A percentile compares a stretch with the other conserved stretches of the same genome.
Evolutionary conservation across 495 filamentous ascomycete genomes (phyloP).

Genomic region (Penicillium paradoxum): DNA sequence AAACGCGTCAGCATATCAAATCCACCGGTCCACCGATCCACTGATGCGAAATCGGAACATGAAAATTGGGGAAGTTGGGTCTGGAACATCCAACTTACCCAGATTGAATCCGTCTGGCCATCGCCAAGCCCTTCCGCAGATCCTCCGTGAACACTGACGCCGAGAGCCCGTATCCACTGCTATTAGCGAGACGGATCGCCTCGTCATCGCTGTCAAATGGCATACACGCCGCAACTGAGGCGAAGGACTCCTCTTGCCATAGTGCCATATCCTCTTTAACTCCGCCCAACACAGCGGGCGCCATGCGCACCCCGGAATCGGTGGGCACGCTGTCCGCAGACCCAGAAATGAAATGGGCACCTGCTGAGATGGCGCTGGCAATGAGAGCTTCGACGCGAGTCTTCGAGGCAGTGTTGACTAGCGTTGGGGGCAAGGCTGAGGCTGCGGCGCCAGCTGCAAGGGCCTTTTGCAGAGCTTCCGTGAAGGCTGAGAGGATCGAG

Average conservation of each 20-base stretch:
- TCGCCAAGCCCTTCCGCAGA: conserved; percentile 36
- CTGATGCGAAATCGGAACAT: neutral
- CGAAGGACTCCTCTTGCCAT: conserved; percentile 76
- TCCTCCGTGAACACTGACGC: conserved; percentile 47
- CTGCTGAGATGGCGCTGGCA: conserved; percentile 55
- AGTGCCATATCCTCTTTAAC: conserved; percentile 71
- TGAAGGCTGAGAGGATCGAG: conserved; percentile 57
- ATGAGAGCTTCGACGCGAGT: conserved; percentile 61
- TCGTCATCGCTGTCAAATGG: conserved; percentile 42
- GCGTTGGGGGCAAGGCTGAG: conserved; percentile 46
- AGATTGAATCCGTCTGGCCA: conserved; percentile 43
- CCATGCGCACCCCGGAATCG: conserved; percentile 54
- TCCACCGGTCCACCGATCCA: neutral
- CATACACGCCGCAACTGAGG: conserved; percentile 57
- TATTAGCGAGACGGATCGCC: conserved; percentile 44
- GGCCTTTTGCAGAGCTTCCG: conserved; percentile 36
- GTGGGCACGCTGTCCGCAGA: conserved; percentile 25
- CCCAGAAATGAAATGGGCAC: conserved; percentile 61
- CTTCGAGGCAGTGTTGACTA: conserved; percentile 58
- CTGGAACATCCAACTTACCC: conserved; percentile 27
- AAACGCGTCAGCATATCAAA: conserved; percentile 1
- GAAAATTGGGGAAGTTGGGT: neutral
- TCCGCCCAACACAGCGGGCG: conserved; percentile 61
- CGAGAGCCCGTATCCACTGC: conserved; percentile 44
- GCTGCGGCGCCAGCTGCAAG: conserved; percentile 42